phyloP scores from a whole-genome alignment of 495 filamentous ascomycete species.

The Aspergillus campestris region DNA sequence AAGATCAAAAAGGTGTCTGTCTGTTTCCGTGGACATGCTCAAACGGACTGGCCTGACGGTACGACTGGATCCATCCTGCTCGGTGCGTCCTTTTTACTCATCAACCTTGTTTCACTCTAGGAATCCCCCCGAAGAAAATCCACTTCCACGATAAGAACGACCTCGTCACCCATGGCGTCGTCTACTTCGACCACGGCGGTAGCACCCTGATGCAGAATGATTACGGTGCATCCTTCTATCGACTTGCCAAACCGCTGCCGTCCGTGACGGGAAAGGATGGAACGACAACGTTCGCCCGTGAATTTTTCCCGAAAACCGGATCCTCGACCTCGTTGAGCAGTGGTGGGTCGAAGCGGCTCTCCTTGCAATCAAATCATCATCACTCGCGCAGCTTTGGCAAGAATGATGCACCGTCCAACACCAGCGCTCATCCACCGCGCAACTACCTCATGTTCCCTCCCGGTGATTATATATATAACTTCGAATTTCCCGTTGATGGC shows the following conservation, averaged over 20 bases:
- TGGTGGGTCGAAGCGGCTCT: slow-evolving; percentile 51
- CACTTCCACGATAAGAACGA: slow-evolving; percentile 74
- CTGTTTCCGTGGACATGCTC: slow-evolving; percentile 74
- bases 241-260: slow-evolving; percentile 31
- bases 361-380: slow-evolving; percentile 64
- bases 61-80: slow-evolving; percentile 8
- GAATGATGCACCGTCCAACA: slow-evolving; percentile 55
- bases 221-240: slow-evolving; percentile 42
- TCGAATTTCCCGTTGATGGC: slow-evolving; percentile 90
- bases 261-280: slow-evolving; percentile 42
- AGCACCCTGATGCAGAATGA: slow-evolving; percentile 59
- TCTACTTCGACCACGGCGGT: slow-evolving; percentile 45
- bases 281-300: slow-evolving; percentile 31
- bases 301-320: slow-evolving; percentile 32
- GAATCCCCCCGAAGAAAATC: slow-evolving; percentile 82
- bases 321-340: slow-evolving; percentile 25
- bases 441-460: slow-evolving; percentile 86
- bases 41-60: slow-evolving; percentile 97
- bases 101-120: slow-evolving; percentile 24
- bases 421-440: slow-evolving; percentile 60
- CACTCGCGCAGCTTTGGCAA: slow-evolving; percentile 80
- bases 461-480: slow-evolving; percentile 89
- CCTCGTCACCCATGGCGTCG: slow-evolving; percentile 36
- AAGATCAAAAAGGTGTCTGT: slow-evolving; percentile 94
- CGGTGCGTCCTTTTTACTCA: not conserved